phyloP scores from a whole-genome alignment of 371 early-diverging fungal species.

The Mortierella sp. region DNA sequence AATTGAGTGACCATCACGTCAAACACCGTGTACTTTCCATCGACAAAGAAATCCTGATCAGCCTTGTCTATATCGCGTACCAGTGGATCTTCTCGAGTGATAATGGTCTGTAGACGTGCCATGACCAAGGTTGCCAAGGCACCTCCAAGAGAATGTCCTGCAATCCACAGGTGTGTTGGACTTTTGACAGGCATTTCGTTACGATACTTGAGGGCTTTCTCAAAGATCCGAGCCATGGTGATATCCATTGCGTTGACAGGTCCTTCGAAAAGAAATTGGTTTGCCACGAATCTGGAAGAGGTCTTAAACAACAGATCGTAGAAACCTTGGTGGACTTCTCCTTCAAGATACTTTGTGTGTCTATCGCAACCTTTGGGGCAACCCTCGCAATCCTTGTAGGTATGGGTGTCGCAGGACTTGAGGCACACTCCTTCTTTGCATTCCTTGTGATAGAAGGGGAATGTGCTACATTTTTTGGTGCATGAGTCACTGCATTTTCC shows the following conservation, averaged over 20 bases:
- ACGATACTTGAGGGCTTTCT: background rate
- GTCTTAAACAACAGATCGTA: constrained; percentile 11
- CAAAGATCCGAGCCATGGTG: background rate
- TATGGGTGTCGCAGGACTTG: constrained; percentile 2
- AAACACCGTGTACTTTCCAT: background rate
- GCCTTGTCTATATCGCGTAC: background rate
- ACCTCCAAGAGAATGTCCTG: constrained; percentile 13
- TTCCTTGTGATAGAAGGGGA: no score
- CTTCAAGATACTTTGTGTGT: constrained; percentile 4
- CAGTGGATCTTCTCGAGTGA: background rate
- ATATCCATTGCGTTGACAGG: background rate
- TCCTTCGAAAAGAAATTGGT: background rate
- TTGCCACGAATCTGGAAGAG: no score
- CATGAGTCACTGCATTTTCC: no score
- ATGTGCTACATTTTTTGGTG: no score
- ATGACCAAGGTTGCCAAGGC: constrained; percentile 9
- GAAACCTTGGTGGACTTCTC: constrained; percentile 4
- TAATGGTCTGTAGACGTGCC: constrained; percentile 14
- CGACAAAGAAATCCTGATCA: background rate
- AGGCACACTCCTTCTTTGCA: no score
- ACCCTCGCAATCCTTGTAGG: background rate
- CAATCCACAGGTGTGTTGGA: constrained; percentile 7
- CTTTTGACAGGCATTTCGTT: no score
- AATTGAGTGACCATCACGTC: constrained; percentile 4
- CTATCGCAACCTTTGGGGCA: constrained; percentile 7